Base-by-base conservation (phyloP, 768 basidiomycete species). In the Thelephora ganbajun region DNA sequence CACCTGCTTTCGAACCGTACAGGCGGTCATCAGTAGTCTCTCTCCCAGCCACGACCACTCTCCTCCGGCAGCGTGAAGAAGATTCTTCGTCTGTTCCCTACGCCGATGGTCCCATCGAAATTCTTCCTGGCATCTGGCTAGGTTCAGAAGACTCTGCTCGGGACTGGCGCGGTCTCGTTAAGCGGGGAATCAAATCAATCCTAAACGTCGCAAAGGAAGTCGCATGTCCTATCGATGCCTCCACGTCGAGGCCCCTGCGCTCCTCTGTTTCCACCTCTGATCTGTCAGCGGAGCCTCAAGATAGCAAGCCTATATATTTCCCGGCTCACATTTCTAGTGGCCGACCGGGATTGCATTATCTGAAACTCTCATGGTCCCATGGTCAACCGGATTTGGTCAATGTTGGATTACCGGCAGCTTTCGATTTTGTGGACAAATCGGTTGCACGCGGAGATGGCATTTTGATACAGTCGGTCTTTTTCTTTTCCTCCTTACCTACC, bases 121-220 rank as follows among this genome's bases (percentile, higher is more conserved):
- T 96, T 57, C 70, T 93, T 42, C 90, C 90, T 2, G 78, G 81
- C 44, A 70, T 94, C 49, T 94, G 83, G 81, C 77, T 94, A 9
- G 92, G 91, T 53, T 86, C 86, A 48, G 89, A 93, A 62, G 89
- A 91, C 64, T 92, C 93, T 55, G 89, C 85, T 39, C 76, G 80
- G 49, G 84, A 93, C 63, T 87, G 84, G 80, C 68, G 67, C 36
- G 69, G 70, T 22, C 77, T 93, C 49, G 57, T 76, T 19, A 74
- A 83, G 45, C 74, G 79, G 33, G 77, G 81, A 35, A 90, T 93
- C 58, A 76, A 72, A 51, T 77, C 83, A 41, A 75, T 94, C 18
- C 74, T 94, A 63, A 93, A 94, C 61, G 92, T 94, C 33, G 91
- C 91, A 42, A 91, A 93, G 67, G 91, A 96, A 62, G 86, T 96